A percentile compares a stretch with the other conserved stretches of the same genome.
phyloP scores from a whole-genome alignment of 331 rosid genomes.

The Saraca asoca region DNA sequence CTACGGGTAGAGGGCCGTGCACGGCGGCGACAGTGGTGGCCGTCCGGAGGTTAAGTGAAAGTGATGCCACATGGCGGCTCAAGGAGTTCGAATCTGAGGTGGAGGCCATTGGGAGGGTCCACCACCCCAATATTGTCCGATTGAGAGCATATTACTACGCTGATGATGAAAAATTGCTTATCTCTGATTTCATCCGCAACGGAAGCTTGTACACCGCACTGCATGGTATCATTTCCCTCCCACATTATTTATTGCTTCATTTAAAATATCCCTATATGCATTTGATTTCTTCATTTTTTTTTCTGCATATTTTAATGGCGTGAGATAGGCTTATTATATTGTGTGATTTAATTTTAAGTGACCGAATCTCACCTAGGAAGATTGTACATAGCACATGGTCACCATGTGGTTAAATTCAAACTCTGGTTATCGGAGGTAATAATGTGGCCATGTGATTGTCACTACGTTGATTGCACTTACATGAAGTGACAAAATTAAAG shows the following conservation, averaged over 20 bases:
- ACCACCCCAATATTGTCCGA: conserved; percentile 67
- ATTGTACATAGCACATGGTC: conserved; percentile 5
- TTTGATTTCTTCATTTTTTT: no score
- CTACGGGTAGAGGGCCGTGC: conserved; percentile 46
- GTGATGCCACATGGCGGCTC: conserved; percentile 67
- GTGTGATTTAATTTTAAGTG: no score
- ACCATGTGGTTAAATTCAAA: conserved; percentile 33
- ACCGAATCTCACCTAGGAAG: background rate
- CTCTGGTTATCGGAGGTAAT: conserved; percentile 28
- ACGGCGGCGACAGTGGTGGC: conserved; percentile 56
- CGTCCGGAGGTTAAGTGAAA: conserved; percentile 69
- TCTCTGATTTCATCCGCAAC: conserved; percentile 74
- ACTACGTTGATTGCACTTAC: conserved; percentile 13
- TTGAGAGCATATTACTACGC: conserved; percentile 81
- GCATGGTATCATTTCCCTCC: conserved; percentile 51
- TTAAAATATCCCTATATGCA: no score
- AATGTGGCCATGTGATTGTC: conserved; percentile 27
- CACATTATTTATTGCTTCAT: background rate
- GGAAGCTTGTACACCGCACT: conserved; percentile 69
- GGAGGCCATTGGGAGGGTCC: conserved; percentile 70
- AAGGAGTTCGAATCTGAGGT: conserved; percentile 76
- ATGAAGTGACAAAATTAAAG: conserved; percentile 12
- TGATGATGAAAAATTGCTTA: conserved; percentile 65
- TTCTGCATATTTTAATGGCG: background rate
- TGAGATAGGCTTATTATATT: no score